phyloP scores from a whole-genome alignment of 2,329 filamentous ascomycete species.

The Hypoxylon sp. region DNA sequence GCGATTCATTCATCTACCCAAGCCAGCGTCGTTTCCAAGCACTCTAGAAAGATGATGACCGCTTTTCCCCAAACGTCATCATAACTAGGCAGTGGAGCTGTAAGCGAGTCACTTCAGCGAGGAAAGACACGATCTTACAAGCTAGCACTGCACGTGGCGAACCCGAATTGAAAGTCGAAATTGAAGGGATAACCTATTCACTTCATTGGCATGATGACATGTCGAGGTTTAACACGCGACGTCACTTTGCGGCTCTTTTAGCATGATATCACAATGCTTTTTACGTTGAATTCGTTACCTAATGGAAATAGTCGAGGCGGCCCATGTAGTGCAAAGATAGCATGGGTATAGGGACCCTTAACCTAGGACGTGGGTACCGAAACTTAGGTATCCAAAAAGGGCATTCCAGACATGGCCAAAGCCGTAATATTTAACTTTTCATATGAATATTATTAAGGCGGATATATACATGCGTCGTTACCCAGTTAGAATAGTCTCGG shows the following conservation, averaged over 20 bases:
- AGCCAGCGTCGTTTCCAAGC: background rate
- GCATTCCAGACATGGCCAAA: no score
- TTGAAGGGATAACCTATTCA: background rate
- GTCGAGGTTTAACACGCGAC: conserved; percentile 4
- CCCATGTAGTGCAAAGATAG: no score
- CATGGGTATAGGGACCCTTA: no score
- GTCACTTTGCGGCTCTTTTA: conserved; percentile 28
- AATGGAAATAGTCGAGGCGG: conserved; percentile 10
- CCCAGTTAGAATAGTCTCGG: no score
- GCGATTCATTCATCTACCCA: background rate
- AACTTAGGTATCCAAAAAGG: background rate
- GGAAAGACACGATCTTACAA: background rate
- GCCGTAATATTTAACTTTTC: no score
- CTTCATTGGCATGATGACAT: background rate
- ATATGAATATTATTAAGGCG: no score
- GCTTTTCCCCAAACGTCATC: background rate
- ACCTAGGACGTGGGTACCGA: no score
- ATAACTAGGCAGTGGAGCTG: background rate
- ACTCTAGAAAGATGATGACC: conserved; percentile 2
- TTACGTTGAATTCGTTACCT: conserved; percentile 18
- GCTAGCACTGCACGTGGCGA: background rate
- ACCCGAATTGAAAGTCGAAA: background rate
- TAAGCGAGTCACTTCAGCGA: background rate
- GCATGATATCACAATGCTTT: background rate
- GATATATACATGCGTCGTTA: no score